A percentile compares a stretch with the other conserved stretches of the same genome.
Evolutionary conservation across 225 moss, liverwort and hornwort genomes (phyloP).

Genomic region (Sphagnum contortum): DNA sequence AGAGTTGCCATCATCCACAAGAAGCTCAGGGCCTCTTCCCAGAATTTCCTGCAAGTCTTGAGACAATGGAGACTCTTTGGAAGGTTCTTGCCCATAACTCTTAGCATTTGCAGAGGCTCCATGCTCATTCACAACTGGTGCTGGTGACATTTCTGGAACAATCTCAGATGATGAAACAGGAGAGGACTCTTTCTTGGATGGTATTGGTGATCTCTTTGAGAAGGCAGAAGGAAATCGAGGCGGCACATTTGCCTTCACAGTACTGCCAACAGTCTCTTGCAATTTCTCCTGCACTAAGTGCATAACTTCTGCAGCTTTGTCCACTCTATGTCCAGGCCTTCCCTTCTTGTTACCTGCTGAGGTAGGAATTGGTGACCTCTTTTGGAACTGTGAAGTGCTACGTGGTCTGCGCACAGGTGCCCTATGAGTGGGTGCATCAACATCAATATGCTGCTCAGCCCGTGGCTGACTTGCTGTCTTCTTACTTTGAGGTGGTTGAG

Average conservation of each 20-base stretch:
- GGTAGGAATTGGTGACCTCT: constrained; percentile 45
- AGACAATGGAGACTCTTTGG: constrained; percentile 24
- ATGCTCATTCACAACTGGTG: too few species aligned
- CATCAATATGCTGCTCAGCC: constrained; percentile 10
- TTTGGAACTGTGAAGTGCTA: constrained; percentile 33
- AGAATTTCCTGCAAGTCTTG: constrained; percentile 18
- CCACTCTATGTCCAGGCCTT: background rate
- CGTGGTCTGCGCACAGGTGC: constrained; percentile 24
- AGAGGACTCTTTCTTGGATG: too few species aligned
- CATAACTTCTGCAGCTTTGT: background rate
- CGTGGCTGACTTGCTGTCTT: constrained; percentile 15
- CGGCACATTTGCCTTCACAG: too few species aligned
- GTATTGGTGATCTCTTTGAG: too few species aligned
- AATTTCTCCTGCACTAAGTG: too few species aligned
- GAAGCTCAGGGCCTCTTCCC: too few species aligned
- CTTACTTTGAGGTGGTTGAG: constrained; percentile 11
- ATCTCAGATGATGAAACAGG: too few species aligned
- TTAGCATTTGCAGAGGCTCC: too few species aligned
- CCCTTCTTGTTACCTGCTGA: constrained; percentile 22
- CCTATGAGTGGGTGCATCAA: background rate
- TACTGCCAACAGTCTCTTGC: too few species aligned
- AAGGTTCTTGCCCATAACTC: constrained; percentile 3
- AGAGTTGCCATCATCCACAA: too few species aligned
- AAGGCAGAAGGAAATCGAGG: too few species aligned
- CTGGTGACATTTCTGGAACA: too few species aligned